A percentile compares a stretch with the other conserved stretches of the same genome.
Conservation (phyloP, 2,329 filamentous ascomycete species). For the Chalara sp. region DNA sequence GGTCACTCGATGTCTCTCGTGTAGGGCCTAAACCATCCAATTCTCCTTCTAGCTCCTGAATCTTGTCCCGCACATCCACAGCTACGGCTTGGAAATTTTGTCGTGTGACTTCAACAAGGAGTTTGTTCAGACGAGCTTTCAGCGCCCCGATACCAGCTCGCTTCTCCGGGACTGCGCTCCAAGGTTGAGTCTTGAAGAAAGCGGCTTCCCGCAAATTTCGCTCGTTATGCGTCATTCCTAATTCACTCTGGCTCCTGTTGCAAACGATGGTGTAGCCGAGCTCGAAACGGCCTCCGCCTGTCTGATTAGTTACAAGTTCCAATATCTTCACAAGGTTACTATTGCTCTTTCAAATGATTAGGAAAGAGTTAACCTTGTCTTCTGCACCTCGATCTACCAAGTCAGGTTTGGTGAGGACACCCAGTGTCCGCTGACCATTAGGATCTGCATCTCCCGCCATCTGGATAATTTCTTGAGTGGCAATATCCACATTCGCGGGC, state of each 20-base stretch:
- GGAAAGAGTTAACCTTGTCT: too few relatives aligned
- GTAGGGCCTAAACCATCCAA: conserved; percentile 6
- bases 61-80: conserved; percentile 6
- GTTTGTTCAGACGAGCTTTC: conserved; percentile 6
- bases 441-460: conserved; percentile 35
- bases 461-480: conserved; percentile 27
- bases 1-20: conserved; percentile 5
- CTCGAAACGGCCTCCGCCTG: conserved; percentile 7
- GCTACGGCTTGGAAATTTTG: conserved; percentile 10
- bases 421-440: conserved; percentile 31
- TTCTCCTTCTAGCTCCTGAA: conserved; percentile 4
- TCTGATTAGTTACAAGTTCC: conserved; percentile 19
- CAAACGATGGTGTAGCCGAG: conserved; percentile 12
- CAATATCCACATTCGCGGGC: conserved; percentile 17
- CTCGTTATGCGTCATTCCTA: conserved; percentile 6
- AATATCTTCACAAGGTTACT: conserved; percentile 27
- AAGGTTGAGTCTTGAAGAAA: conserved; percentile 7
- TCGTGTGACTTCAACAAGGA: conserved; percentile 8
- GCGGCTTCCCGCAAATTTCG: background rate
- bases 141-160: conserved; percentile 12
- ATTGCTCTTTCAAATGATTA: too few relatives aligned
- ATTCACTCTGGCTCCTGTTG: conserved; percentile 26
- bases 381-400: conserved; percentile 33
- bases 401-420: conserved; percentile 52
- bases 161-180: conserved; percentile 9